Base-by-base conservation (phyloP, 2,329 filamentous ascomycete genomes). In the Alternaria sp. region DNA sequence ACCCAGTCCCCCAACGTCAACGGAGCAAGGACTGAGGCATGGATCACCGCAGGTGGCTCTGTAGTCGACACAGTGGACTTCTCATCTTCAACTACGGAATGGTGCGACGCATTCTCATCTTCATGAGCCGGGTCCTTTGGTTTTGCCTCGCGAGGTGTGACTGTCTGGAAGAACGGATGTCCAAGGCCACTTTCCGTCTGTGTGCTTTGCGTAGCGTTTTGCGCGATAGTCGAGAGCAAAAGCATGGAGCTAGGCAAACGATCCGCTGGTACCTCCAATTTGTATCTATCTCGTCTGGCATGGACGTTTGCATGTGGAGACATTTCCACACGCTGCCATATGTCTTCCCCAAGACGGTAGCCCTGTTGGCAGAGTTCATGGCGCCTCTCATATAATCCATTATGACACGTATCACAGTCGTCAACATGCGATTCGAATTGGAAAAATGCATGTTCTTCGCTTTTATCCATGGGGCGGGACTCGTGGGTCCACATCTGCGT, bases 351-450 rank as follows among this genome's bases (percentile, higher is more conserved):
- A 3, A 65, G 50, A 3, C 53, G 32, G 32, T 71, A 72, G 9
- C 75, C 75, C 8, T 62, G 57, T 2, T 57, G 50, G 22, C 75
- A 77, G 0, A 76, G 40, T 7, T 1, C 2, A 3, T 34, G 38
- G 10, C 3, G 5, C 7, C 10, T 14, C 10, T 34, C 18, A 14
- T 9, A 18, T 2, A 54, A 5, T 1, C 38, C 38, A 14, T 65
- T 54, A 25, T 60, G 65, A 54, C 75, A 77, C 2, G 45, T 67
- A 10, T 30, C 22, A 40, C 74, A 77, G 30, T 57, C 61, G 40
- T 57, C 57, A 7, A 70, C 72, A 57, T 77, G 75, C 14, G 54
- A 61, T 46, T 77, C 75, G 34, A 76, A 77, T 2, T 44, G 53
- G 2, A 67, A 63, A 1, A 77, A 51, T 4, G 65, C 59, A 28